Evolutionary conservation across 2,329 filamentous ascomycete species (phyloP).

Genomic region (Orbilia blumenaviensis): DNA sequence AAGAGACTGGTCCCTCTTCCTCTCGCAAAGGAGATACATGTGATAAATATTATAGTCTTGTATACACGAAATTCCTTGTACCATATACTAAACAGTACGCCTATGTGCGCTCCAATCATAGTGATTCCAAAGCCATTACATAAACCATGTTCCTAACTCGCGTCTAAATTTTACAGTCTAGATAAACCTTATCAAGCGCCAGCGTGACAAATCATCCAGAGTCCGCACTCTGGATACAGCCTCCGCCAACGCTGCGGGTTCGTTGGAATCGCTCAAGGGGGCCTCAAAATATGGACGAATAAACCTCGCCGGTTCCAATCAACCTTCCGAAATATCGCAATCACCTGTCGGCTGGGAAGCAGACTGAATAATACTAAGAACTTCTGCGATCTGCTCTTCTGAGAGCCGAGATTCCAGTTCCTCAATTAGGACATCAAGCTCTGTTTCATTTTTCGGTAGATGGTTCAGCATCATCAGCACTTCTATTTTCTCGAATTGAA

Average conservation of each 20-base stretch:
- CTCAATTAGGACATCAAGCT: constrained; percentile 72
- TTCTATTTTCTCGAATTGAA: constrained; percentile 73
- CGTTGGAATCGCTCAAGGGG: background rate
- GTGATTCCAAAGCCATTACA: background rate
- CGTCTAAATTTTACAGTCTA: no score
- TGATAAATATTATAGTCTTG: background rate
- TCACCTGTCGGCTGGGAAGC: background rate
- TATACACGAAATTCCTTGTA: constrained; percentile 1
- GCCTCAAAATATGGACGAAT: background rate
- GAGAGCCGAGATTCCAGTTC: constrained; percentile 71
- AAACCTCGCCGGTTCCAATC: background rate
- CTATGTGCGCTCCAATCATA: background rate
- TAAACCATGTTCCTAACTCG: background rate
- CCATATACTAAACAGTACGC: background rate
- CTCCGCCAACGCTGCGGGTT: background rate
- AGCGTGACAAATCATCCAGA: no score
- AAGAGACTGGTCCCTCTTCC: background rate
- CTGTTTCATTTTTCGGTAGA: constrained; percentile 68
- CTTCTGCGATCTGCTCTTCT: constrained; percentile 69
- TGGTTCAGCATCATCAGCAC: constrained; percentile 75
- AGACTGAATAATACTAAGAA: constrained; percentile 66
- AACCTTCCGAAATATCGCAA: background rate
- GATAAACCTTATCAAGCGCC: no score
- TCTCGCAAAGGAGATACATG: background rate
- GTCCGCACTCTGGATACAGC: no score